These are phyloP conservation scores for Fusarium chlamydosporum DNA, from an alignment of 2,329 filamentous ascomycete genomes.

Conservation along the genomic window DNA sequence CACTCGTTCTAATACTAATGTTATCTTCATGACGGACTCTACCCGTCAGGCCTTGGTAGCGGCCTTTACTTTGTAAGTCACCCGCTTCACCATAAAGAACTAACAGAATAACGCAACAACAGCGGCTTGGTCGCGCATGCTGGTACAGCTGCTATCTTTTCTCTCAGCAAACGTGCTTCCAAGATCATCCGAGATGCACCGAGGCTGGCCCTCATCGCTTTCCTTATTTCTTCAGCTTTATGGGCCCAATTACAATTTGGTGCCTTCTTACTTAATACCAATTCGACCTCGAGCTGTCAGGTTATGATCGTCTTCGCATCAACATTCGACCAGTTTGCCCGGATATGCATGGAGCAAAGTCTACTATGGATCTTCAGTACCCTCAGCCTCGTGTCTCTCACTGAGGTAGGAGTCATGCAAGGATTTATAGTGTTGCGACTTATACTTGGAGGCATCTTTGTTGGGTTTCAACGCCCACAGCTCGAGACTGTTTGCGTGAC, in stretches of 20 bases:
- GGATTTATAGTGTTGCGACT: constrained; percentile 63
- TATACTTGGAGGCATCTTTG: constrained; percentile 67
- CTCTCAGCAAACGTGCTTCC: constrained; percentile 64
- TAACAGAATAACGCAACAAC: constrained; percentile 48
- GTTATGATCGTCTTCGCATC: constrained; percentile 66
- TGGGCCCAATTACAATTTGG: constrained; percentile 69
- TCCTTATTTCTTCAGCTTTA: constrained; percentile 65
- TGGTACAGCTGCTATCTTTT: constrained; percentile 62
- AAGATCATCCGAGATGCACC: constrained; percentile 68
- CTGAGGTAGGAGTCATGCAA: constrained; percentile 60
- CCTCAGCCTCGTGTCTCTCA: constrained; percentile 55
- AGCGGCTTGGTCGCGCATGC: constrained; percentile 69
- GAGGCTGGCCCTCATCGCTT: constrained; percentile 74
- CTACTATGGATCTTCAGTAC: constrained; percentile 66
- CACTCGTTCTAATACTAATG: constrained; percentile 49
- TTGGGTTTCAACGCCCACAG: constrained; percentile 67
- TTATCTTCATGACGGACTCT: constrained; percentile 61
- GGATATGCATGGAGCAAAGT: constrained; percentile 68
- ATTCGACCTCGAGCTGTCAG: constrained; percentile 64
- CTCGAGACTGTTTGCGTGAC: constrained; percentile 68
- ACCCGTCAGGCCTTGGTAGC: constrained; percentile 65
- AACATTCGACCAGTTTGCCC: constrained; percentile 70
- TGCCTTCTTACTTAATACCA: constrained; percentile 62
- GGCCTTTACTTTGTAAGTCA: constrained; percentile 68
- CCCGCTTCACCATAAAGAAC: not conserved